Conservation (phyloP, 345 rosid species). For the Lepidium africanum region DNA sequence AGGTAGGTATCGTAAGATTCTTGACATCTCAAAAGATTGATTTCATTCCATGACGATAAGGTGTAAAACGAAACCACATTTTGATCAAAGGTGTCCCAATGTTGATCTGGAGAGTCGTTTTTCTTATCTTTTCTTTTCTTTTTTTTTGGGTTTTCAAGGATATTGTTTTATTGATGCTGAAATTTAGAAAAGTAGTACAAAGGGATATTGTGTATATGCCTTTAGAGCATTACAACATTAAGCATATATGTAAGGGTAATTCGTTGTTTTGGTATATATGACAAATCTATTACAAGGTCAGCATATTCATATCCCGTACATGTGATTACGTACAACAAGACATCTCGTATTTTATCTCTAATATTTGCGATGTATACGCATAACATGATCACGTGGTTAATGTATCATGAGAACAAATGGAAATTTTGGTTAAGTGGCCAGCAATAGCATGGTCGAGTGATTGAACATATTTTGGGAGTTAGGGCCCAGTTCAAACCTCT, state of each 20-base stretch:
- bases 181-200: too few relatives aligned
- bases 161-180: too few relatives aligned
- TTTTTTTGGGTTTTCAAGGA: too few relatives aligned
- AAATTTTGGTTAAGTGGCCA: too few relatives aligned
- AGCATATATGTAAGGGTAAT: too few relatives aligned
- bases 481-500: too few relatives aligned
- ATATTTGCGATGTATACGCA: not conserved
- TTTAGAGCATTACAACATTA: too few relatives aligned
- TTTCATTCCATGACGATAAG: constrained; percentile 22
- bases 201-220: too few relatives aligned
- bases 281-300: not conserved
- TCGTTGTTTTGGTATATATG: not conserved
- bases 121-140: not conserved
- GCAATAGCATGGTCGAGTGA: too few relatives aligned
- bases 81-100: constrained; percentile 10
- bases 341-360: not conserved
- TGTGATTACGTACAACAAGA: not conserved
- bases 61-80: not conserved
- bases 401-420: too few relatives aligned
- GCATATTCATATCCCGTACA: not conserved
- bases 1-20: constrained; percentile 5
- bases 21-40: constrained; percentile 4
- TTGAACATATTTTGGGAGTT: too few relatives aligned
- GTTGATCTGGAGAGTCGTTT: constrained; percentile 13
- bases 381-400: too few relatives aligned